Percentiles rank a stretch among this genome's conserved stretches.
Conservation (phyloP, 2,329 filamentous ascomycete species). For the Botryotinia globosa region DNA sequence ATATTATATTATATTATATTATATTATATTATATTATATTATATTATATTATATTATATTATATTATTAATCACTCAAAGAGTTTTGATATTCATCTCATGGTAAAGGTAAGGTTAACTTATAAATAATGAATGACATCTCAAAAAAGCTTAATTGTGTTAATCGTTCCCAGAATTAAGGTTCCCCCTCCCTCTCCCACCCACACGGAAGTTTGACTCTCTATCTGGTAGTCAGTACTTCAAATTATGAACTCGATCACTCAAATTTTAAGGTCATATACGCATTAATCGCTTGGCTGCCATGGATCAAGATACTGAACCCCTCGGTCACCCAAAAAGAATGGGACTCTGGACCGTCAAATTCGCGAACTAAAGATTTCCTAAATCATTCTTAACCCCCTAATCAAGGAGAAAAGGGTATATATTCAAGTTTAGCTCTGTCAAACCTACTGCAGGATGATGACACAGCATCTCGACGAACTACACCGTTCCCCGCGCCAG, state of each 20-base stretch:
- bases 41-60: no score
- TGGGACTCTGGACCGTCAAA: not conserved
- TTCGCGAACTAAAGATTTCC: not conserved
- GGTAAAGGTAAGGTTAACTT: not conserved
- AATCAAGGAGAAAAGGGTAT: not conserved
- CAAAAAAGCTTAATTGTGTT: not conserved
- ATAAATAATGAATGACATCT: not conserved
- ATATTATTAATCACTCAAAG: not conserved
- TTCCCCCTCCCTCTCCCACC: not conserved
- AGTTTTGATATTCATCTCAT: not conserved
- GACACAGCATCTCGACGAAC: not conserved
- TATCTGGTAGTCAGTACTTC: not conserved
- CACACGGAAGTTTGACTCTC: not conserved
- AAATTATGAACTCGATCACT: not conserved
- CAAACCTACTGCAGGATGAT: not conserved
- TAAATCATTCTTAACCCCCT: not conserved
- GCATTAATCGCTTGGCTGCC: not conserved
- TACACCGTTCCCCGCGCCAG: not conserved
- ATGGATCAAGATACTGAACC: not conserved
- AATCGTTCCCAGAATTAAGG: not conserved
- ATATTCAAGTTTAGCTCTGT: not conserved
- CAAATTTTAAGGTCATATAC: not conserved
- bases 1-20: no score
- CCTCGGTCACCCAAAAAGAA: not conserved
- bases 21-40: no score